Evolutionary conservation across 2,329 filamentous ascomycete genomes (phyloP), one percentile per base, ranked within the genome.

Genomic region (Colletotrichum zoysiae): DNA sequence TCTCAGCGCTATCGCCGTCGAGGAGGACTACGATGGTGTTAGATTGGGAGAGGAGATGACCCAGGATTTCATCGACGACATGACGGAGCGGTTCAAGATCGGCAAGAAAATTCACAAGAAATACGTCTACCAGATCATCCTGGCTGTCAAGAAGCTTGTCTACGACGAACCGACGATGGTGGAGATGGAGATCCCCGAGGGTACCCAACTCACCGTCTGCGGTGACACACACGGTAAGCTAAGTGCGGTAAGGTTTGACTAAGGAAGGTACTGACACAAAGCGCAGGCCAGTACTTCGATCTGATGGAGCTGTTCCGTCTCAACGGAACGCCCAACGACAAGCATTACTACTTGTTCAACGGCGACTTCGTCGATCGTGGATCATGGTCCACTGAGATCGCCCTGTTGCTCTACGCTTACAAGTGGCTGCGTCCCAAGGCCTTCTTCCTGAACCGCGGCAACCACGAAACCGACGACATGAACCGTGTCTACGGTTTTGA

Each of bases 381-480:
- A 38, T 98, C 95, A 48, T 99, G 96, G 96, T 98, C 95, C 8
- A 95, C 92, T n/a, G 96, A 99, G 81, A 97, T 99, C 76, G 95
- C 95, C 14, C 87, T 99, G 58, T 86, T 98, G 14, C 87, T 99
- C 26, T 99, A 98, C 82, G 93, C 95, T 56, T 97, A 97, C 88
- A 99, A 99, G 86, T 97, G 94, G 95, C 83, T 98, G 77, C 91
- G 93, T 66, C 96, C 96, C 9, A 89, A 90, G 55, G 90, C 87
- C 66, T 95, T 99, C 87, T 98, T 97, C 89, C 86, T 99, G 75
- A 99, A 99, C 86, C 91, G 96, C 74, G 96, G 96, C 76, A 99
- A 99, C 83, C 96, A 99, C 84, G 96, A 99, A 85, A 98, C 96
- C 60, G 95, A 98, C 80, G 95, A 98, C 82, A 99, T 99, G 96